phyloP scores from a whole-genome alignment of 2,329 filamentous ascomycete species.

The Trichoderma guizhouense region DNA sequence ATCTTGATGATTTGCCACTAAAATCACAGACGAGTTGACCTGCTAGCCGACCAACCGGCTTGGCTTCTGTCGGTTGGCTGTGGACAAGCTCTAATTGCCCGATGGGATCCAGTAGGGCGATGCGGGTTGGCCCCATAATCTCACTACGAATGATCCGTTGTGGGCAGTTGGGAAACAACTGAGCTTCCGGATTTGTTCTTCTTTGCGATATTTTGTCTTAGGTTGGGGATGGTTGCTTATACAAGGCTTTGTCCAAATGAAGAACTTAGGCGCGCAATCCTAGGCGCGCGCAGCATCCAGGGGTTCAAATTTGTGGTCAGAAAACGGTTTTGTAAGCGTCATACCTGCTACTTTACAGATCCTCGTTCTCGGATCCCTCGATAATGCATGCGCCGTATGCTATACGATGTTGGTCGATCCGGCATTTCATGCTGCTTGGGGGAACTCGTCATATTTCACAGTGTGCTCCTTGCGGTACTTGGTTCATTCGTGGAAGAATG shows the following conservation, averaged over 20 bases:
- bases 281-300: background rate
- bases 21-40: background rate
- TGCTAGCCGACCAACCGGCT: background rate
- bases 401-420: background rate
- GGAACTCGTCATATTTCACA: background rate
- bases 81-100: background rate
- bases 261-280: background rate
- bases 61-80: background rate
- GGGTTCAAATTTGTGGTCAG: background rate
- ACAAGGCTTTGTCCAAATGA: background rate
- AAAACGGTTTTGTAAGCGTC: background rate
- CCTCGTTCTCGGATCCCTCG: background rate
- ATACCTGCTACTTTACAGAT: background rate
- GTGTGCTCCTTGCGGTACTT: background rate
- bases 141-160: background rate
- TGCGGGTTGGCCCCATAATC: background rate
- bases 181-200: background rate
- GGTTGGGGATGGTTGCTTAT: background rate
- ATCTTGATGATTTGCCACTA: background rate
- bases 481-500: background rate
- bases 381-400: background rate
- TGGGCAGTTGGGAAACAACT: background rate
- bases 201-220: background rate
- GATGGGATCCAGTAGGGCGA: background rate
- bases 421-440: background rate